These are phyloP conservation scores for Kwoniella mangroviensis DNA, from an alignment of 768 basidiomycete species.

Conservation along the genomic window DNA sequence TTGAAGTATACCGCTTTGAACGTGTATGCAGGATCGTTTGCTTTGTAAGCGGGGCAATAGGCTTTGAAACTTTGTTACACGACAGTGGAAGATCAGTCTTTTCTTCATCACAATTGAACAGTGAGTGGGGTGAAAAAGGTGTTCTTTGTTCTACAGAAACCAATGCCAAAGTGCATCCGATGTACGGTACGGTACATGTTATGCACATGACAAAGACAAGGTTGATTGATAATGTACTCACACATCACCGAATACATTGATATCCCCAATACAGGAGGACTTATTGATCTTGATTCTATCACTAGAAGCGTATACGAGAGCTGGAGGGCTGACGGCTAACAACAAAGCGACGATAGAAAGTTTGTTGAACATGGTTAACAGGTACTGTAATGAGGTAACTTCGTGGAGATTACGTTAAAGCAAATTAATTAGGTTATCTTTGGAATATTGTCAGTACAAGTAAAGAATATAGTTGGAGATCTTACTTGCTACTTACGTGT, in stretches of 20 bases:
- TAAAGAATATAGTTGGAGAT: not conserved
- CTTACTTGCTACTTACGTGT: not conserved
- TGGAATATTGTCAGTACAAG: not conserved
- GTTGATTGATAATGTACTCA: not conserved
- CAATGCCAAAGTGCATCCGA: not conserved
- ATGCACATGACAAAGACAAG: not conserved
- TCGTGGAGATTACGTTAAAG: no score
- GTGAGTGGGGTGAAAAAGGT: no score
- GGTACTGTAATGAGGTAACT: no score
- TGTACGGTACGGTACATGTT: not conserved
- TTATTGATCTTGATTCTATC: not conserved
- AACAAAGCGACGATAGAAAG: not conserved
- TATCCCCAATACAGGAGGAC: not conserved
- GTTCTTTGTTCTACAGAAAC: no score
- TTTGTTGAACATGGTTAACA: slow-evolving; percentile 2
- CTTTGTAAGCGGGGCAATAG: not conserved
- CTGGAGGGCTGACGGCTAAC: not conserved
- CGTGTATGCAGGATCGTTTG: not conserved
- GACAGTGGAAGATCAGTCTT: no score
- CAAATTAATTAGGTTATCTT: no score
- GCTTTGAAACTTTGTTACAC: not conserved
- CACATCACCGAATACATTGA: not conserved
- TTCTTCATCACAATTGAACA: no score
- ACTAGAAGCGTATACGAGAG: not conserved
- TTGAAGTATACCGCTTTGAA: not conserved